A percentile compares a stretch with the other conserved stretches of the same genome.
Conservation (phyloP, 2,329 filamentous ascomycete genomes). For the Fusarium anthophilum region DNA sequence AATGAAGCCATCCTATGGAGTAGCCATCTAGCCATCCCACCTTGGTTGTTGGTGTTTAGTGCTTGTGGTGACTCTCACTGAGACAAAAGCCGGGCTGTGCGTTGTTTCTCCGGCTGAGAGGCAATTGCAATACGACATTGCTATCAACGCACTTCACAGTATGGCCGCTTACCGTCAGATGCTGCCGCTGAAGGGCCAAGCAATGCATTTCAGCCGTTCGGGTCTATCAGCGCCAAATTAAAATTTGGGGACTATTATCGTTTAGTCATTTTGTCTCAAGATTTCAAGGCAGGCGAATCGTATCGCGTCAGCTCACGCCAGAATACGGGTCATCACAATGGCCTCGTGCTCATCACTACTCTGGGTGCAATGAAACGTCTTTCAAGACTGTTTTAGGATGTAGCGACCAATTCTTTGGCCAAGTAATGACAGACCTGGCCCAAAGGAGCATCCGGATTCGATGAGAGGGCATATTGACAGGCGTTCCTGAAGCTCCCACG, state of each 20-base stretch:
- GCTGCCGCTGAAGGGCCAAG: slow-evolving; percentile 4
- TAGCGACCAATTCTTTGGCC: slow-evolving; percentile 10
- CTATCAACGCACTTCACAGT: background rate
- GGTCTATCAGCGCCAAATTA: slow-evolving; percentile 22
- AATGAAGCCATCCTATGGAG: slow-evolving; percentile 12
- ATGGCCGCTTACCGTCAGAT: slow-evolving; percentile 34
- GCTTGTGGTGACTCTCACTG: slow-evolving; percentile 13
- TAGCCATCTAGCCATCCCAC: slow-evolving; percentile 14
- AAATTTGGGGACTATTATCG: slow-evolving; percentile 9
- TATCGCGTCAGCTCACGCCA: slow-evolving; percentile 26
- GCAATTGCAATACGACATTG: slow-evolving; percentile 9
- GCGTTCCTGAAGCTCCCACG: slow-evolving; percentile 34
- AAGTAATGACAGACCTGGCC: slow-evolving; percentile 4
- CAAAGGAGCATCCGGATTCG: slow-evolving; percentile 24
- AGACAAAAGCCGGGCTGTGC: slow-evolving; percentile 29
- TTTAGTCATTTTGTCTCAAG: slow-evolving; percentile 31
- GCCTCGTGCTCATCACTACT: slow-evolving; percentile 24
- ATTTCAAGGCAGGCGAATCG: slow-evolving; percentile 20
- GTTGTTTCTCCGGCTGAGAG: slow-evolving; percentile 6
- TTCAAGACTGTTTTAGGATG: slow-evolving; percentile 26
- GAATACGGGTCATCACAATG: slow-evolving; percentile 20
- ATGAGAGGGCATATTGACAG: no score
- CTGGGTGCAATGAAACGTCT: slow-evolving; percentile 26
- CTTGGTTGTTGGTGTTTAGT: slow-evolving; percentile 10
- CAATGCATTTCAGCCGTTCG: slow-evolving; percentile 5